phyloP scores from a whole-genome alignment of 345 rosid genomes.

The Eucalyptus decipiens region DNA sequence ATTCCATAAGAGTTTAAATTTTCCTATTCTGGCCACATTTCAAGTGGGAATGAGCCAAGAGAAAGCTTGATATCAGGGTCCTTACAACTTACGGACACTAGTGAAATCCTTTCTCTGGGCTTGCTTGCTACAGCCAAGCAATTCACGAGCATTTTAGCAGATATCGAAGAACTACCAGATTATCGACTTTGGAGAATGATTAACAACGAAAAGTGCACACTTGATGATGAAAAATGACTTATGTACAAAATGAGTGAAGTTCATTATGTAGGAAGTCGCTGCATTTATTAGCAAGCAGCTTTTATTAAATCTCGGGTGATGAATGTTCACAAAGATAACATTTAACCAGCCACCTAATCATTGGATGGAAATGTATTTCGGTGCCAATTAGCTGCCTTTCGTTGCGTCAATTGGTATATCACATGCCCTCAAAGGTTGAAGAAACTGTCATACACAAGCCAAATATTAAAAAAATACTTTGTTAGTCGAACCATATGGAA shows the following conservation, averaged over 20 bases:
- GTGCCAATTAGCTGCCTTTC: not conserved
- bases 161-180: not conserved
- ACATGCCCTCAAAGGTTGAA: not conserved
- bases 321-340: not conserved
- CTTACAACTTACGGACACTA: not conserved
- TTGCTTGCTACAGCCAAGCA: not conserved
- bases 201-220: not conserved
- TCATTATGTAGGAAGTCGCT: rapidly evolving
- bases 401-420: rapidly evolving
- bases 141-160: not conserved
- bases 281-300: not conserved
- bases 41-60: not conserved
- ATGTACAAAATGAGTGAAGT: not conserved
- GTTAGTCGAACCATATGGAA: not conserved
- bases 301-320: rapidly evolving
- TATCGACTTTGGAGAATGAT: rapidly evolving
- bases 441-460: not conserved
- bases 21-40: not conserved
- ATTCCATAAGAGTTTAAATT: not conserved
- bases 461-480: not conserved
- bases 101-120: not conserved
- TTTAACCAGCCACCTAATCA: not conserved
- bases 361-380: not conserved
- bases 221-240: not conserved
- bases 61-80: not conserved